A percentile compares a stretch with the other conserved stretches of the same genome.
These are phyloP conservation scores for Aureobasidium sp. DNA, from an alignment of 2,329 filamentous ascomycete genomes.

Conservation along the genomic window DNA sequence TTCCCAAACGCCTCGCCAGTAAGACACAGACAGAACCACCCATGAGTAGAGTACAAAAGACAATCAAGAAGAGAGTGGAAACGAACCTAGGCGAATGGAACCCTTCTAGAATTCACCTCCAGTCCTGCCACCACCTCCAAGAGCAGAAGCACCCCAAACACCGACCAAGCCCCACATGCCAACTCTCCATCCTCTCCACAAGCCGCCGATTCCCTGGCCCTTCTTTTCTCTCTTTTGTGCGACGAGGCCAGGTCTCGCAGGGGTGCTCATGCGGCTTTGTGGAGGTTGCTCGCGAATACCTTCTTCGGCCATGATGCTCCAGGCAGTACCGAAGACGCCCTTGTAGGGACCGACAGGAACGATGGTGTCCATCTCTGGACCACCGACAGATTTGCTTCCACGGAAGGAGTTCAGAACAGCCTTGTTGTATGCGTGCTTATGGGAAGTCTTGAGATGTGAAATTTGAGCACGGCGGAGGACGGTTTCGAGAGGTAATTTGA, in stretches of 20 bases:
- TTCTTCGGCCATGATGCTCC: conserved; percentile 76
- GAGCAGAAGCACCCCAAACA: conserved; percentile 46
- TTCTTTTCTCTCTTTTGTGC: conserved; percentile 41
- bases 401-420: conserved; percentile 21
- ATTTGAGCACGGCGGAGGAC: conserved; percentile 85
- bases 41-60: not conserved
- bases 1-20: conserved; percentile 6
- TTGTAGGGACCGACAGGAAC: conserved; percentile 73
- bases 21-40: not conserved
- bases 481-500: conserved; percentile 87
- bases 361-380: conserved; percentile 56
- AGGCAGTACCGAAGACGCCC: conserved; percentile 88
- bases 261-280: conserved; percentile 25
- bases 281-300: conserved; percentile 45
- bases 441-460: conserved; percentile 49
- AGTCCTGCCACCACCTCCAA: conserved; percentile 15
- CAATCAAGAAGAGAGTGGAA: not conserved
- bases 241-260: conserved; percentile 27
- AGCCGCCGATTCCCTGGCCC: conserved; percentile 61
- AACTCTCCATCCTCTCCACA: conserved; percentile 70
- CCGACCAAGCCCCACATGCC: conserved; percentile 72
- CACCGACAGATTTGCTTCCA: conserved; percentile 22
- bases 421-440: conserved; percentile 15
- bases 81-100: not conserved
- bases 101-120: conserved; percentile 16